phyloP scores from a whole-genome alignment of 352 stramenopile species.

The Phytophthora sp. region DNA sequence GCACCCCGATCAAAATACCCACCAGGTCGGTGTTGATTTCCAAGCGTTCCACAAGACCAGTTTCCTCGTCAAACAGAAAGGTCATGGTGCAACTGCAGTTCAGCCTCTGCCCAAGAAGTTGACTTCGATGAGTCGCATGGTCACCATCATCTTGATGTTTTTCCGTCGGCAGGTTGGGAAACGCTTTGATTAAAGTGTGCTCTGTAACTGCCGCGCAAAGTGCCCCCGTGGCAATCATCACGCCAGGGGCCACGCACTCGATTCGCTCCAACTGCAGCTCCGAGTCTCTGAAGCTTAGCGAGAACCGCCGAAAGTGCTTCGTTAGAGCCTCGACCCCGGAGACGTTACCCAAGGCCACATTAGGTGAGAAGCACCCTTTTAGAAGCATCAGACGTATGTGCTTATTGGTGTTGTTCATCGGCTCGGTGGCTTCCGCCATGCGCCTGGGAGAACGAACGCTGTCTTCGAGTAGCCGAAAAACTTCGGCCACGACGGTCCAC shows the following conservation, averaged over 20 bases:
- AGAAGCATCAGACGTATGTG: constrained; percentile 3
- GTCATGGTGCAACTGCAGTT: constrained; percentile 14
- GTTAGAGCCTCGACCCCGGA: constrained; percentile 7
- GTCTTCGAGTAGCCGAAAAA: constrained; percentile 22
- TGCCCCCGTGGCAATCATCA: constrained; percentile 21
- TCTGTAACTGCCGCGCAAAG: constrained; percentile 31
- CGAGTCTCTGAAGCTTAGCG: constrained; percentile 16
- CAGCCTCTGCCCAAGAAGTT: constrained; percentile 27
- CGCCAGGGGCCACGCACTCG: constrained; percentile 7
- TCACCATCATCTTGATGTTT: background rate
- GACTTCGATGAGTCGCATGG: background rate
- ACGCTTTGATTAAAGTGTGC: constrained; percentile 12
- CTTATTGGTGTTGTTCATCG: constrained; percentile 13
- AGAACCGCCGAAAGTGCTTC: constrained; percentile 24
- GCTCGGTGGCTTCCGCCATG: constrained; percentile 6
- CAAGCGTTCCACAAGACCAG: constrained; percentile 14
- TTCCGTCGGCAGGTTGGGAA: constrained; percentile 16
- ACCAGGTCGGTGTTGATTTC: constrained; percentile 8
- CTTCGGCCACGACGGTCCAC: constrained; percentile 22
- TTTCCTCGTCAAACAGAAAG: constrained; percentile 22
- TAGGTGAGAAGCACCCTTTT: constrained; percentile 11
- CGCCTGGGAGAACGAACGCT: constrained; percentile 23
- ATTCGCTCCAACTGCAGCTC: constrained; percentile 22
- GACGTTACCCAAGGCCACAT: constrained; percentile 24
- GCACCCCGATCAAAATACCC: too few species aligned